phyloP scores from a whole-genome alignment of 225 moss, liverwort and hornwort genomes.

The Pseudoscleropodium purum region DNA sequence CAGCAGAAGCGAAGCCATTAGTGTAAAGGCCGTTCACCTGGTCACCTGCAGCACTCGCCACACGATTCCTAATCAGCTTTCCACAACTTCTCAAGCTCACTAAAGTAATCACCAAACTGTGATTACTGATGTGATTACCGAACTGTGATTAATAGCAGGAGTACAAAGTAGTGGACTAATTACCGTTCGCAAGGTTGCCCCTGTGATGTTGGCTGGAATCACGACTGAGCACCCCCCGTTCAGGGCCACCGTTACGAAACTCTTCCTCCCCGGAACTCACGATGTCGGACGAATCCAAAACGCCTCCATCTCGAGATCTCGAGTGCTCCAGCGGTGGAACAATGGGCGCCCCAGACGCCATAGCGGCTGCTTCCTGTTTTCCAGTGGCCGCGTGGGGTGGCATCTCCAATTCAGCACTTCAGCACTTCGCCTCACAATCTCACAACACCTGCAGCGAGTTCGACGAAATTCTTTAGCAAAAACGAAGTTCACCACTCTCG shows the following conservation, averaged over 20 bases:
- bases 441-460: background rate
- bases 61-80: background rate
- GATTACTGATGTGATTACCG: background rate
- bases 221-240: background rate
- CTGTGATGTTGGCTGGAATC: constrained; percentile 1
- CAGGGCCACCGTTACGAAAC: background rate
- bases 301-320: background rate
- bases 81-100: background rate
- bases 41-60: background rate
- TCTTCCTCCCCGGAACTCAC: background rate
- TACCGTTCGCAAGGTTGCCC: constrained; percentile 5
- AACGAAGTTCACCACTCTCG: background rate
- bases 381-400: background rate
- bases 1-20: background rate
- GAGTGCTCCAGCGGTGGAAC: background rate
- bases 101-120: background rate
- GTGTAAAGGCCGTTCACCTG: constrained; percentile 2
- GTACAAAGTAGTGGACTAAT: background rate
- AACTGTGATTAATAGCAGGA: background rate
- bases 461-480: background rate
- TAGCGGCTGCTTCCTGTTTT: background rate
- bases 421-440: background rate
- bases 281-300: background rate
- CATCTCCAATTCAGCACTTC: background rate
- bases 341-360: background rate